phyloP scores from a whole-genome alignment of 208 protist species.

The Leishmania tarentolae region DNA sequence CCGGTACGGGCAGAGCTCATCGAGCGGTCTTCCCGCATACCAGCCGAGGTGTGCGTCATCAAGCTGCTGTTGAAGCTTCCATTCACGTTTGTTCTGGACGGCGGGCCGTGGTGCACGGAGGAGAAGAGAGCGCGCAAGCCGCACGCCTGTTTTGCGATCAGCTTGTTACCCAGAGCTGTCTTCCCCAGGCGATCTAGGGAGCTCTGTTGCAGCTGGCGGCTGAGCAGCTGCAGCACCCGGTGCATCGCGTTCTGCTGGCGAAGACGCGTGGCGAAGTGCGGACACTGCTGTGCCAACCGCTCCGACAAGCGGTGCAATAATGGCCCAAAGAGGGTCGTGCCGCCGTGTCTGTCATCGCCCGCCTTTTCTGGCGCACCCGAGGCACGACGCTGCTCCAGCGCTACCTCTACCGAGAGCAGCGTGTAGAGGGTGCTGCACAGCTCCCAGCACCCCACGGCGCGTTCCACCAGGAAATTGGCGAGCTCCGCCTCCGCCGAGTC shows the following conservation, averaged over 20 bases:
- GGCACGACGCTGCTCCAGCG: constrained; percentile 28
- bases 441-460: constrained; percentile 70
- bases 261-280: constrained; percentile 56
- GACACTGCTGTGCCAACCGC: constrained; percentile 33
- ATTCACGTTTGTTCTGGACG: neutral
- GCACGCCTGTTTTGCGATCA: constrained; percentile 55
- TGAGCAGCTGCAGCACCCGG: constrained; percentile 43
- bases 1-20: constrained; percentile 1
- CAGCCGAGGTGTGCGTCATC: neutral
- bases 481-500: constrained; percentile 55
- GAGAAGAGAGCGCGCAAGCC: constrained; percentile 61
- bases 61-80: constrained; percentile 8
- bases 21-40: constrained; percentile 5
- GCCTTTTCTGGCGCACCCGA: constrained; percentile 4
- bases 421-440: constrained; percentile 81
- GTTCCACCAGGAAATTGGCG: constrained; percentile 56
- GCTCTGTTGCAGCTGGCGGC: constrained; percentile 36
- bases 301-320: constrained; percentile 42
- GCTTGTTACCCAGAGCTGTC: constrained; percentile 43
- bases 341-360: constrained; percentile 3
- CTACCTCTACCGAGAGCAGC: constrained; percentile 58
- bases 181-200: constrained; percentile 48
- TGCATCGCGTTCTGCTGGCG: constrained; percentile 52
- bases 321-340: constrained; percentile 17
- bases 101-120: constrained; percentile 10